Base-by-base conservation (phyloP, 208 protist species). In the Crithidia expoeki region DNA sequence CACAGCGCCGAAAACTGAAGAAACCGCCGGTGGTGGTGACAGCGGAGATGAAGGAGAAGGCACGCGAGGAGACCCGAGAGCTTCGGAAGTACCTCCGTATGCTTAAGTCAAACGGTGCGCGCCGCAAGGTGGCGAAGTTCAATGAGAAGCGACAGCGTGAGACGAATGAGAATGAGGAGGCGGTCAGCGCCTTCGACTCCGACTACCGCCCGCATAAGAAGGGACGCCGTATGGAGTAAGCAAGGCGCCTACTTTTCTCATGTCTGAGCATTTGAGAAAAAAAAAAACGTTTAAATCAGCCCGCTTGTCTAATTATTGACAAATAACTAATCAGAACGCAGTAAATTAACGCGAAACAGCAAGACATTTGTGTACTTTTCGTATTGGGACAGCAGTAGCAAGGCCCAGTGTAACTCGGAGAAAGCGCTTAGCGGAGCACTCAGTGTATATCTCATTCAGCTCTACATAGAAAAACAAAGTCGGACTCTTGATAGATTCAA, bases 51-150 rank as follows among this genome's bases (percentile, higher is more conserved):
- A 86, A 85, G 69, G 86, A 91, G 72, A 68, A 68, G 47, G 86
- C 88, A 14, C 74, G 79, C 16, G 90, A 94, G 80, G 76, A 86
- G 53, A 86, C 77, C n/a, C 78, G 86, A 0, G 88, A 97, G 82
- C 65, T 93, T 59, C 92, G 92, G 33, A 93, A 90, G 71, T 69
- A 94, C 53, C 76, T 93, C 30, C 89, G 92, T 44, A 89, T 95
- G 76, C 53, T 97, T 40, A 97, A 97, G 79, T 93, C 92, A 12
- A 97, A 97, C 69, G 92, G 92, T 10, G 75, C 78, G 4, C 75
- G 92, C 1, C 82, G 92, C 28, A 97, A 97, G 77, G 40, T 95
- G 1, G 80, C 80, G 0, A 90, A 92, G 77, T 52, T 93, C 36
- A 74, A 44, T 19, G 74, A 79, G 74, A 97, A 97, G 76, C 81